phyloP scores from a whole-genome alignment of 305 asterid genomes.

The Solanum hybrid region DNA sequence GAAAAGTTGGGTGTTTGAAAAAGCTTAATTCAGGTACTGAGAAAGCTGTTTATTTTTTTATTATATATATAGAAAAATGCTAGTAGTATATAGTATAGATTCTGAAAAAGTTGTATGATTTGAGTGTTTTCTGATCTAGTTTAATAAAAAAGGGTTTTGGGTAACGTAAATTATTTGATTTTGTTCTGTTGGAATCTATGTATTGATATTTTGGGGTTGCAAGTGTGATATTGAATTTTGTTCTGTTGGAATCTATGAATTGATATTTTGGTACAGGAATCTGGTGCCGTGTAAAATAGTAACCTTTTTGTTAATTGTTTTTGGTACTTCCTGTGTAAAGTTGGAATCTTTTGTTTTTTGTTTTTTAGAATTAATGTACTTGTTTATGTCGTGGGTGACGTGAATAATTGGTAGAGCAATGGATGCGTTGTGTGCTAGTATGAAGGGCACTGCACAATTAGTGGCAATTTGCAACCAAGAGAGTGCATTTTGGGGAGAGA shows the following conservation, averaged over 20 bases:
- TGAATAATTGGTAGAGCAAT: constrained; percentile 15
- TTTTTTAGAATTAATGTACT: not conserved
- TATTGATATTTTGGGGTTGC: not conserved
- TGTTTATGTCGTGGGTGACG: not conserved
- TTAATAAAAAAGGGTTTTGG: not conserved
- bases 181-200: not conserved
- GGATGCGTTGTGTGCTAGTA: constrained; percentile 50
- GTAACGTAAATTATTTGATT: not conserved
- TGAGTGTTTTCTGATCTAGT: not conserved
- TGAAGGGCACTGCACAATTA: constrained; percentile 33
- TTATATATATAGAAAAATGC: not conserved
- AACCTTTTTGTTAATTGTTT: not conserved
- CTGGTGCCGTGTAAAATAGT: not conserved
- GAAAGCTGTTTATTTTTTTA: not conserved
- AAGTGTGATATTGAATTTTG: not conserved
- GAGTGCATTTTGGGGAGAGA: constrained; percentile 41
- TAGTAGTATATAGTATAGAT: not conserved
- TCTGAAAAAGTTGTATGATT: not conserved
- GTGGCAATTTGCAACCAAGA: constrained; percentile 12
- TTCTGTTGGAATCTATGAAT: not conserved
- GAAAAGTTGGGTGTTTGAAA: not conserved
- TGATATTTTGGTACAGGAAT: not conserved
- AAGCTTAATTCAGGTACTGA: not conserved
- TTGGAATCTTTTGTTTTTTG: not conserved
- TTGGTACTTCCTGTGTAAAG: not conserved